These are phyloP conservation scores for Corchorus capsularis DNA, from an alignment of 345 rosid genomes.

Conservation along the genomic window DNA sequence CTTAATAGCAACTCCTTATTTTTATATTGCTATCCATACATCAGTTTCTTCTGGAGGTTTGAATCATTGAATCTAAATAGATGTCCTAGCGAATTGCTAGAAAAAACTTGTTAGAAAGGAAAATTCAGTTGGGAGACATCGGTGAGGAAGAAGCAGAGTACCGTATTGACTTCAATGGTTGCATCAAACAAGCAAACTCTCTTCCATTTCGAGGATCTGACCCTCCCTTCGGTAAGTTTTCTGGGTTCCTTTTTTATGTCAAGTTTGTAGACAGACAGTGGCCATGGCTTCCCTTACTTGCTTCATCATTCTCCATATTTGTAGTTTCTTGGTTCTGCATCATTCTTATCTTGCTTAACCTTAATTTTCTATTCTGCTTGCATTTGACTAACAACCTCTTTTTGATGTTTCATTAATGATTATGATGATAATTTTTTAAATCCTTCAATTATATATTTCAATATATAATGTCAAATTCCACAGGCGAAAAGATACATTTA, in stretches of 20 bases:
- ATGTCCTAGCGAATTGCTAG: background rate
- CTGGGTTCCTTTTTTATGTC: background rate
- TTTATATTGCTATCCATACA: background rate
- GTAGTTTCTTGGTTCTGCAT: no score
- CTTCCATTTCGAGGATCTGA: constrained; percentile 41
- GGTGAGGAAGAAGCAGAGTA: constrained; percentile 1
- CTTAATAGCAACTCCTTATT: background rate
- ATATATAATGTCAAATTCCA: no score
- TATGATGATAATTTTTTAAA: background rate
- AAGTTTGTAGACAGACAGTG: background rate
- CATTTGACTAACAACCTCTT: no score
- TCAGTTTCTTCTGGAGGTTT: background rate
- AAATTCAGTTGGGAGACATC: background rate
- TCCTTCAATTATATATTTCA: no score
- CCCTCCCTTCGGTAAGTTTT: constrained; percentile 40
- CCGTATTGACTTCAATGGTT: constrained; percentile 25
- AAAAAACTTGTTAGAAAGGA: background rate
- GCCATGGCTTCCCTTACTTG: background rate
- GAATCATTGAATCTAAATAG: background rate
- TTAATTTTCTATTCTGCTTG: no score
- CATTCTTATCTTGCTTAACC: no score
- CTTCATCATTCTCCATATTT: no score
- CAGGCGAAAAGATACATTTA: no score
- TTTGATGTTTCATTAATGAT: background rate
- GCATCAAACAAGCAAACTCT: constrained; percentile 30